Percentiles rank a stretch among this genome's conserved stretches.
phyloP scores from a whole-genome alignment of 2,329 filamentous ascomycete species.

The Penicillium nordicum region DNA sequence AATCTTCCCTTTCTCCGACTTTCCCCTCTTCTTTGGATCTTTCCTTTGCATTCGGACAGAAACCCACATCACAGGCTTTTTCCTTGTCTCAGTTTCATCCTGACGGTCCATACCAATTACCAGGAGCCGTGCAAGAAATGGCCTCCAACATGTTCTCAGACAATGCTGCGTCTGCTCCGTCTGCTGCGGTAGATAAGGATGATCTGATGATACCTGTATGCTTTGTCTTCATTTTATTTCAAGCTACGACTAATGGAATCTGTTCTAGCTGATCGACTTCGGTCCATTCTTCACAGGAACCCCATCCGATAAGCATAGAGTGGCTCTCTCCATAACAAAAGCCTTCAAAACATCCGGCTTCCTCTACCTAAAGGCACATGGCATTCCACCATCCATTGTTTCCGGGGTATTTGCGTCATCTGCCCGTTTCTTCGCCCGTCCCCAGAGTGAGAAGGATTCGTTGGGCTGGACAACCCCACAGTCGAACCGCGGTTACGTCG shows the following conservation, averaged over 20 bases:
- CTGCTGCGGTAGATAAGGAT: conserved; percentile 42
- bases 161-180: conserved; percentile 29
- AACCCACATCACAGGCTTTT: background rate
- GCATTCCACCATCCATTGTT: conserved; percentile 60
- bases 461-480: conserved; percentile 69
- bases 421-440: conserved; percentile 66
- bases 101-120: background rate
- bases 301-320: conserved; percentile 56
- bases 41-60: no score
- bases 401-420: conserved; percentile 64
- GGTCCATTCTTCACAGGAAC: conserved; percentile 65
- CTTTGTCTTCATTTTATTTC: background rate
- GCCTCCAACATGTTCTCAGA: conserved; percentile 8
- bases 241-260: background rate
- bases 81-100: background rate
- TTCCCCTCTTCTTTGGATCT: conserved; percentile 3
- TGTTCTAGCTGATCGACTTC: conserved; percentile 70
- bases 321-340: conserved; percentile 68
- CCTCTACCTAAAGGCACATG: conserved; percentile 80
- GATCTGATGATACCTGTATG: conserved; percentile 44
- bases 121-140: background rate
- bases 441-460: conserved; percentile 60
- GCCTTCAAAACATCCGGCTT: conserved; percentile 87
- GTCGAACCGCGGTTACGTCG: conserved; percentile 71
- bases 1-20: background rate